Evolutionary conservation across 1,139 yeast genomes (phyloP).

Genomic region (Debaryomyces udenii): DNA sequence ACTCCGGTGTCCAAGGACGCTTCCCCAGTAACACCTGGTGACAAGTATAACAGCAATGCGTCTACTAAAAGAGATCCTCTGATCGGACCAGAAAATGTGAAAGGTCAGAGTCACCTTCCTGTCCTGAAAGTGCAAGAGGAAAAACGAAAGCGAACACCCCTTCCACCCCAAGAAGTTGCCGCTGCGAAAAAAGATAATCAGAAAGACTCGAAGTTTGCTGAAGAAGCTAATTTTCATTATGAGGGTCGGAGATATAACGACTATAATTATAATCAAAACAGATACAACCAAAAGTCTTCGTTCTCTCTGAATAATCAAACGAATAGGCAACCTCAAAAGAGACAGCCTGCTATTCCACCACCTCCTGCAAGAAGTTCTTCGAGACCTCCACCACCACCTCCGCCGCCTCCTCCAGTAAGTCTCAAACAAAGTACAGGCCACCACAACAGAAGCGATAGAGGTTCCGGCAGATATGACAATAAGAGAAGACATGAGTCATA

Average conservation of each 20-base stretch:
- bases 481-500: constrained; percentile 33
- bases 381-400: constrained; percentile 21
- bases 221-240: constrained; percentile 3
- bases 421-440: constrained; percentile 19
- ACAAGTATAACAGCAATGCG: background rate
- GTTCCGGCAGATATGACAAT: constrained; percentile 15
- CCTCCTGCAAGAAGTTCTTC: constrained; percentile 18
- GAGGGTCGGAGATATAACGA: constrained; percentile 10
- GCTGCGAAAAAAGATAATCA: constrained; percentile 12
- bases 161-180: constrained; percentile 21
- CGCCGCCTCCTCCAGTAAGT: constrained; percentile 24
- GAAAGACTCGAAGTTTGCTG: constrained; percentile 8
- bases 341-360: constrained; percentile 21
- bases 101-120: background rate
- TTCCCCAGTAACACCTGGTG: constrained; percentile 6
- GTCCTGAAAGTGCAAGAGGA: constrained; percentile 8
- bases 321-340: constrained; percentile 6
- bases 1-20: constrained; percentile 9
- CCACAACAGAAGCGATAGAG: constrained; percentile 12
- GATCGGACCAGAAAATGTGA: background rate
- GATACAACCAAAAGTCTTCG: constrained; percentile 10
- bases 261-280: constrained; percentile 4
- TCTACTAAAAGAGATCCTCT: background rate
- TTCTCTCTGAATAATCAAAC: constrained; percentile 2
- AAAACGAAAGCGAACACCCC: constrained; percentile 14